phyloP scores from a whole-genome alignment of 2,329 filamentous ascomycete species.

The Hypoxylon rubiginosum region DNA sequence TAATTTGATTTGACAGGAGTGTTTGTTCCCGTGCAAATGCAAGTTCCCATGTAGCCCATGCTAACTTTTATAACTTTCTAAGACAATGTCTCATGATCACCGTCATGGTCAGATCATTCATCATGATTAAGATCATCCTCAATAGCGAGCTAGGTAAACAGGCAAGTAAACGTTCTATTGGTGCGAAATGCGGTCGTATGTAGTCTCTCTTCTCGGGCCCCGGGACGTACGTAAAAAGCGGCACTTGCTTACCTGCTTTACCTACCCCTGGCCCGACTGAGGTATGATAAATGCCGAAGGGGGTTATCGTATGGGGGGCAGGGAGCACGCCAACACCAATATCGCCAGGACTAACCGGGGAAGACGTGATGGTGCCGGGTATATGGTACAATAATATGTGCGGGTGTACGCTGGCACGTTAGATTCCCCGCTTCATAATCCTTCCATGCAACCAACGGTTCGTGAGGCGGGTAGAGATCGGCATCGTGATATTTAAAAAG shows the following conservation, averaged over 20 bases:
- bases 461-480: conserved; percentile 11
- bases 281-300: conserved; percentile 26
- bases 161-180: background rate
- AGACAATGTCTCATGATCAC: background rate
- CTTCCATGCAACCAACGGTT: conserved; percentile 21
- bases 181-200: background rate
- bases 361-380: conserved; percentile 18
- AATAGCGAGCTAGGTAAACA: background rate
- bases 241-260: background rate
- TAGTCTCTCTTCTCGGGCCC: background rate
- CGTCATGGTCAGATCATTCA: too few species aligned
- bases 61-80: background rate
- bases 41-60: background rate
- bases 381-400: conserved; percentile 5
- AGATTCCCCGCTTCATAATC: conserved; percentile 31
- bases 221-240: background rate
- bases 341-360: conserved; percentile 27
- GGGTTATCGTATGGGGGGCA: background rate
- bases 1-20: background rate
- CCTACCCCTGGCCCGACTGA: background rate
- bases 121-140: background rate
- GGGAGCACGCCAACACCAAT: conserved; percentile 12
- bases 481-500: background rate
- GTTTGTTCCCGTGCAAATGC: background rate
- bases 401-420: conserved; percentile 11